A percentile compares a stretch with the other conserved stretches of the same genome.
Evolutionary conservation across 495 filamentous ascomycete genomes (phyloP).

Genomic region (Penicillium daleae): DNA sequence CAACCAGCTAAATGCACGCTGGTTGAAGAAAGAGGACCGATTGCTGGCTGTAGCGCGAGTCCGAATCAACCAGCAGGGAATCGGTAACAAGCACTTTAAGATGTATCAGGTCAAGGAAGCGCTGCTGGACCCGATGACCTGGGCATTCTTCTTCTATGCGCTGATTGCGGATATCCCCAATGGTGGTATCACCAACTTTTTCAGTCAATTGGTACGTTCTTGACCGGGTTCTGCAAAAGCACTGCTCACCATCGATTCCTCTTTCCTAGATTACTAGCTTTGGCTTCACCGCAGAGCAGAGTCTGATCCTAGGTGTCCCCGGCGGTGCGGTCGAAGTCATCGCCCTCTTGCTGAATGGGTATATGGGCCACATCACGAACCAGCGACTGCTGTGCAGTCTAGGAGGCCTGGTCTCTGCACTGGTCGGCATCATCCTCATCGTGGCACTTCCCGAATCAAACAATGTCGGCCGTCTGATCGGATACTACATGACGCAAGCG

Average conservation of each 20-base stretch:
- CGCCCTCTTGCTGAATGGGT: constrained; percentile 60
- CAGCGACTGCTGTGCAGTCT: constrained; percentile 57
- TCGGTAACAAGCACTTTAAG: constrained; percentile 72
- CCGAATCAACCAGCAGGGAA: constrained; percentile 66
- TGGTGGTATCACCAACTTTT: constrained; percentile 73
- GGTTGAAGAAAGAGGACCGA: constrained; percentile 65
- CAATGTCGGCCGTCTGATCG: constrained; percentile 60
- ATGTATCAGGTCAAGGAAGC: constrained; percentile 64
- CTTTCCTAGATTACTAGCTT: constrained; percentile 41
- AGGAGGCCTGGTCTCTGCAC: constrained; percentile 40
- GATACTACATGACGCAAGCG: constrained; percentile 67
- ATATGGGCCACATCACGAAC: constrained; percentile 59
- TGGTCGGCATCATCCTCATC: constrained; percentile 65
- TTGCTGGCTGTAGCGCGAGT: constrained; percentile 63
- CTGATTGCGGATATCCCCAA: constrained; percentile 67
- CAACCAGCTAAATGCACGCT: constrained; percentile 69
- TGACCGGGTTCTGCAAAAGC: constrained; percentile 9
- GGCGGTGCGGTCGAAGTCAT: constrained; percentile 70
- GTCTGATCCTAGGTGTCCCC: constrained; percentile 67
- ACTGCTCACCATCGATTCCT: constrained; percentile 14
- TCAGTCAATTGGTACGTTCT: constrained; percentile 57
- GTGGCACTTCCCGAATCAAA: constrained; percentile 64
- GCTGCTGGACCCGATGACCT: constrained; percentile 62
- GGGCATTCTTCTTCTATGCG: constrained; percentile 67
- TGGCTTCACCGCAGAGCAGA: constrained; percentile 59